phyloP scores from a whole-genome alignment of 495 filamentous ascomycete species.

The Aspergillus baeticus region DNA sequence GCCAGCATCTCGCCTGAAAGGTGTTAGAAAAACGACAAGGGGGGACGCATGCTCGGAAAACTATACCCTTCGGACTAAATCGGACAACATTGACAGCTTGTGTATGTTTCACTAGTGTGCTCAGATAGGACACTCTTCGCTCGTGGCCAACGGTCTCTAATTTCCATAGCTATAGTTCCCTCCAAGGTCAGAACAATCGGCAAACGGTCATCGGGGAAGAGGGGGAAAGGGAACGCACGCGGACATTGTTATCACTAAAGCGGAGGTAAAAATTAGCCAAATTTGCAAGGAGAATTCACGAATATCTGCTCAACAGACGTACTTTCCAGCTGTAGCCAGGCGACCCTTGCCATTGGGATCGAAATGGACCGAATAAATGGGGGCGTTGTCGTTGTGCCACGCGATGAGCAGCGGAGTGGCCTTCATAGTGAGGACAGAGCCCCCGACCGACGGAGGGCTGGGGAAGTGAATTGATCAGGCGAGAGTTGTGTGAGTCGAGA shows the following conservation, averaged over 20 bases:
- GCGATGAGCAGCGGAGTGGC: constrained; percentile 86
- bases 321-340: constrained; percentile 84
- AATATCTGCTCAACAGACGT: constrained; percentile 10
- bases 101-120: constrained; percentile 87
- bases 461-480: constrained; percentile 4
- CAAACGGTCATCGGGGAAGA: constrained; percentile 11
- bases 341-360: constrained; percentile 91
- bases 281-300: neutral
- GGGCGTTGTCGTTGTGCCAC: constrained; percentile 94
- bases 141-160: constrained; percentile 84
- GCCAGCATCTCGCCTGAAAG: constrained; percentile 82
- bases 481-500: neutral
- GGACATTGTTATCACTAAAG: constrained; percentile 85
- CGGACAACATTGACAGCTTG: constrained; percentile 98
- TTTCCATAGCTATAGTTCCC: constrained; percentile 74
- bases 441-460: constrained; percentile 13
- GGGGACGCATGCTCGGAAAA: neutral
- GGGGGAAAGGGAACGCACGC: constrained; percentile 57
- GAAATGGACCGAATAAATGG: constrained; percentile 95
- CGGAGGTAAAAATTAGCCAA: constrained; percentile 10
- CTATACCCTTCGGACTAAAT: constrained; percentile 83
- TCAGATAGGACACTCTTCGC: constrained; percentile 83
- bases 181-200: constrained; percentile 30
- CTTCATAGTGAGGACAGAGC: constrained; percentile 67
- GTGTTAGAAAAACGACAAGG: constrained; percentile 25